A percentile compares a stretch with the other conserved stretches of the same genome.
Conservation (phyloP, 495 filamentous ascomycete species). For the Neurospora hispaniola region DNA sequence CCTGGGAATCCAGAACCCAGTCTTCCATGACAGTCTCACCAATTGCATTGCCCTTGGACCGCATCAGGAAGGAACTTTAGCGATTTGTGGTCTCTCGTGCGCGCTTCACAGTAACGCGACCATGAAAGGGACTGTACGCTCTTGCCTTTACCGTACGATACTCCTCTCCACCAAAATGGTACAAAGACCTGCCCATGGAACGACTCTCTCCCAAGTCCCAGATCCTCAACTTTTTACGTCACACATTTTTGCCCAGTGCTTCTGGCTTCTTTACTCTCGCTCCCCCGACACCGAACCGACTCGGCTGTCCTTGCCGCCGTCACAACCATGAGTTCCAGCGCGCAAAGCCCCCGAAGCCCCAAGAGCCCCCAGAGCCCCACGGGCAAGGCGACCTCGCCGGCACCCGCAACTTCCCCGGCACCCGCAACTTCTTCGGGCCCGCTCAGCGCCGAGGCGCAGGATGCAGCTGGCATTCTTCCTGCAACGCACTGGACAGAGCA, state of each 20-base stretch:
- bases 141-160: neutral
- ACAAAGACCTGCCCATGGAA: neutral
- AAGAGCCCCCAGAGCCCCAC: neutral
- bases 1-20: neutral
- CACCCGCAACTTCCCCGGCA: neutral
- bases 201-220: neutral
- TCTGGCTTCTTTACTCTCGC: neutral
- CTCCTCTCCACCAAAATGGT: neutral
- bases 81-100: neutral
- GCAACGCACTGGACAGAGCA: neutral
- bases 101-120: neutral
- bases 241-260: neutral
- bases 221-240: neutral
- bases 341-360: neutral
- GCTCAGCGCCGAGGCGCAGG: neutral
- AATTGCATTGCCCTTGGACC: neutral
- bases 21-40: neutral
- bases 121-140: neutral
- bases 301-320: neutral
- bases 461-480: slow-evolving; percentile 1
- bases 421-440: neutral
- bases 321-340: neutral
- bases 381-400: neutral
- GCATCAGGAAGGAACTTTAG: neutral
- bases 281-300: neutral